Conservation (phyloP, 2,329 filamentous ascomycete species). For the Meredithiella fracta region DNA sequence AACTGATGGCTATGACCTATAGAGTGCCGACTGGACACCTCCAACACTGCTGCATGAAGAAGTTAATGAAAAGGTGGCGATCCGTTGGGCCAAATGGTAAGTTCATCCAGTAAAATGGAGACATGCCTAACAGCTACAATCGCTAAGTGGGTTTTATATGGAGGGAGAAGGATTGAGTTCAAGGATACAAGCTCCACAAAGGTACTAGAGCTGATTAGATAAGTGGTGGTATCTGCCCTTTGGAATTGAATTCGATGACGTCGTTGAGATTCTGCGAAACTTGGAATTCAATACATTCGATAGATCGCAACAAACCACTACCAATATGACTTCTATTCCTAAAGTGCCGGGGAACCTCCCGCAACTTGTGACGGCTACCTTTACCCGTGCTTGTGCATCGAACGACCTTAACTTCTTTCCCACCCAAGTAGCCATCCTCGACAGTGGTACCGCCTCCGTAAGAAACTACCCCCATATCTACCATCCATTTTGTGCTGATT, state of each 20-base stretch:
- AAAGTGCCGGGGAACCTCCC: slow-evolving; percentile 26
- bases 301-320: background rate
- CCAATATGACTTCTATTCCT: background rate
- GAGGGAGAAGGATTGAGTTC: no score
- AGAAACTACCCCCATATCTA: slow-evolving; percentile 15
- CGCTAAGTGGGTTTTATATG: no score
- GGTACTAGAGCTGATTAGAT: slow-evolving; percentile 2
- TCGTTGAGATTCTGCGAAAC: background rate
- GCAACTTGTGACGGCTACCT: slow-evolving; percentile 33
- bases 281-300: background rate
- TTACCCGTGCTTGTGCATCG: slow-evolving; percentile 29
- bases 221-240: background rate
- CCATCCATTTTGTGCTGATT: background rate
- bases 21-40: no score
- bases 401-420: slow-evolving; percentile 38
- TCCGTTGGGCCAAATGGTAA: no score
- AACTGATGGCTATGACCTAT: no score
- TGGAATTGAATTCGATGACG: no score
- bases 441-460: slow-evolving; percentile 28
- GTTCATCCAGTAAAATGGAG: no score
- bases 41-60: no score
- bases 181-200: no score
- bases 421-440: slow-evolving; percentile 34
- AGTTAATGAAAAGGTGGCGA: no score
- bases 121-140: no score